Evolutionary conservation across 2,329 filamentous ascomycete species (phyloP), one percentile per base, ranked within the genome.

Genomic region (Rutstroemia sp.): DNA sequence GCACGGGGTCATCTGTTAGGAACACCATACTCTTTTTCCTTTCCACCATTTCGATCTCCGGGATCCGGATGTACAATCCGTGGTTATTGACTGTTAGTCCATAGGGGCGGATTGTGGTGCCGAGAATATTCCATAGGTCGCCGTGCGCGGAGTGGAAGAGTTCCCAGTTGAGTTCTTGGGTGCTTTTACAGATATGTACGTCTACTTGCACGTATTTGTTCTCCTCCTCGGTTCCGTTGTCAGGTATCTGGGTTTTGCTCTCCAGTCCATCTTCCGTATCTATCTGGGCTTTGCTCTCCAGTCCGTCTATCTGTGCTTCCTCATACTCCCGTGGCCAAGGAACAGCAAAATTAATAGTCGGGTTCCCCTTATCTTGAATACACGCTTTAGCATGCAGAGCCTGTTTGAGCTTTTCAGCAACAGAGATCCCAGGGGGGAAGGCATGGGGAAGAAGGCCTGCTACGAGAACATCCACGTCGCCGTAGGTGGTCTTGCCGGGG

Each of bases 391-490:
- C 82, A 3, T 71, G 71, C 0, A 89, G 69, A 0, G 72, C 64
- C 4, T 59, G 57, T 1, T 68, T 69, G 8, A 83, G 65, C 1
- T 64, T 61, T 19, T 65, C 55, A 54, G 67, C 62, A 19, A 63
- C 50, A 34, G 42, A 40, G 5, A 17, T 47, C 21, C 36, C 40
- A 1, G 44, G 9, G 39, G 63, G 48, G 40, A 60, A 63, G 0
- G 48, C 19, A 1, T 55, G 12, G 19, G 47, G 14, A 4, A 59
- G 53, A 25, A 72, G 70, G 34, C 68, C 67, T 0, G 74, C 72
- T 1, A 89, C 77, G 1, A 90, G 69, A 57, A 92, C 75, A 69
- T 94, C 89, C 39, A 95, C 73, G 61, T 94, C 89, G 19, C 89
- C 89, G 64, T 82, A 79, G 62, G 83, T 80, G 0, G 61, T 44